Evolutionary conservation across 768 basidiomycete species (phyloP).

Genomic region (Lepiota brunneoincarnata): DNA sequence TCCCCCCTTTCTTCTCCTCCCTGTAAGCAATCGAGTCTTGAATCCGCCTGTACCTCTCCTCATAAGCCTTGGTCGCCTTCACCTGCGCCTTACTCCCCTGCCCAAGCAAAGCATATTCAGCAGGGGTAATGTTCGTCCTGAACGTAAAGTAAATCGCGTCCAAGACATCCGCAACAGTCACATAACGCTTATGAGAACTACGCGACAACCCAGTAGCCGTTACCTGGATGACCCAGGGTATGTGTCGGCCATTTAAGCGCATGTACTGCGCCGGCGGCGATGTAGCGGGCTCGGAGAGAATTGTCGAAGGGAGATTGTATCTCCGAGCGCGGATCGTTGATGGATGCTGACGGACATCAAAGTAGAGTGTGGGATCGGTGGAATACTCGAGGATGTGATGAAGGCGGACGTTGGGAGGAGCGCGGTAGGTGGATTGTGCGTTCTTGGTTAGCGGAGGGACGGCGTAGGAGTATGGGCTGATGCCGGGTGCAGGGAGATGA

Average conservation of each 20-base stretch:
- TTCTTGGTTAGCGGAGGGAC: background rate
- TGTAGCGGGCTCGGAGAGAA: constrained; percentile 5
- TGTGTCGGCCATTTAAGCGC: constrained; percentile 1
- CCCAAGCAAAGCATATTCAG: constrained; percentile 3
- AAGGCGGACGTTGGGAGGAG: background rate
- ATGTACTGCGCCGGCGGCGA: background rate
- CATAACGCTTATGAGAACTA: constrained; percentile 1
- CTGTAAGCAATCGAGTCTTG: background rate
- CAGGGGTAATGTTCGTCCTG: background rate
- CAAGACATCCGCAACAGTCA: constrained; percentile 10
- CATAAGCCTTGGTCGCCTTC: constrained; percentile 6
- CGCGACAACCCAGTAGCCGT: constrained; percentile 5
- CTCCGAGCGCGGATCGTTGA: background rate
- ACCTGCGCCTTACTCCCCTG: background rate
- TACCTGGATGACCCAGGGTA: constrained; percentile 8
- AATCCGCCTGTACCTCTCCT: background rate
- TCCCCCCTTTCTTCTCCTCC: constrained; percentile 8
- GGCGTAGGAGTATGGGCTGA: no score
- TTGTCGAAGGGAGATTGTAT: background rate
- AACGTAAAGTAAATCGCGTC: constrained; percentile 2
- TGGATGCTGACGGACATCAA: constrained; percentile 2
- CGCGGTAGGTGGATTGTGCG: background rate
- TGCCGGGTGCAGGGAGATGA: background rate
- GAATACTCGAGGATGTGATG: constrained; percentile 3
- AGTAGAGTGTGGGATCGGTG: constrained; percentile 2